A percentile compares a stretch with the other conserved stretches of the same genome.
These are phyloP conservation scores for Gynandropsis gynandra DNA, from an alignment of 345 rosid species.

Conservation along the genomic window DNA sequence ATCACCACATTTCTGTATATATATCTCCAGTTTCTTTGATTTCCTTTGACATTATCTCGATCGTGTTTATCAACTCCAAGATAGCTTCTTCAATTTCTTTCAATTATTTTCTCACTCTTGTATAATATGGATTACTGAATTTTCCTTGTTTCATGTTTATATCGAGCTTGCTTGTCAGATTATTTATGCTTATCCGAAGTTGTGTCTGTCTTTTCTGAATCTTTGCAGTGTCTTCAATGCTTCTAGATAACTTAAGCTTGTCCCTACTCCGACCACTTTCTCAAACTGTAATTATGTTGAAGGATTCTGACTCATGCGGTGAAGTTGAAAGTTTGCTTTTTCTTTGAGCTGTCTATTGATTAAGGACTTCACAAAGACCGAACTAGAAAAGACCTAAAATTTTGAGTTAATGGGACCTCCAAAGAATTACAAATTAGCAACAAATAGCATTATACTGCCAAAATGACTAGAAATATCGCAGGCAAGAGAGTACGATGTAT, in stretches of 20 bases:
- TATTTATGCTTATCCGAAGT: slow-evolving; percentile 52
- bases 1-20: slow-evolving; percentile 31
- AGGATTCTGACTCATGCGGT: slow-evolving; percentile 28
- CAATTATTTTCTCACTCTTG: slow-evolving; percentile 50
- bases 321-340: too few species aligned
- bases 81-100: slow-evolving; percentile 64
- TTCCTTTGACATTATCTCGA: slow-evolving; percentile 43
- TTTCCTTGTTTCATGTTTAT: slow-evolving; percentile 45
- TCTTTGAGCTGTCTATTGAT: too few species aligned
- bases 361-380: too few species aligned
- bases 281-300: slow-evolving; percentile 42
- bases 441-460: too few species aligned
- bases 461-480: too few species aligned
- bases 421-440: too few species aligned
- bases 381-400: too few species aligned
- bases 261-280: slow-evolving; percentile 50
- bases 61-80: slow-evolving; percentile 42
- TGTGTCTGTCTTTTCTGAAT: slow-evolving; percentile 53
- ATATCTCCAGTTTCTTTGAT: slow-evolving; percentile 36
- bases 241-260: slow-evolving; percentile 55
- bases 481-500: too few species aligned
- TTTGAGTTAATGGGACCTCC: too few species aligned
- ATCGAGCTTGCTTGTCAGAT: slow-evolving; percentile 55
- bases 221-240: slow-evolving; percentile 44
- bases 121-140: slow-evolving; percentile 40